Evolutionary conservation across 176 grass and related monocot genomes (phyloP).

Genomic region (Dactylis glomerata): DNA sequence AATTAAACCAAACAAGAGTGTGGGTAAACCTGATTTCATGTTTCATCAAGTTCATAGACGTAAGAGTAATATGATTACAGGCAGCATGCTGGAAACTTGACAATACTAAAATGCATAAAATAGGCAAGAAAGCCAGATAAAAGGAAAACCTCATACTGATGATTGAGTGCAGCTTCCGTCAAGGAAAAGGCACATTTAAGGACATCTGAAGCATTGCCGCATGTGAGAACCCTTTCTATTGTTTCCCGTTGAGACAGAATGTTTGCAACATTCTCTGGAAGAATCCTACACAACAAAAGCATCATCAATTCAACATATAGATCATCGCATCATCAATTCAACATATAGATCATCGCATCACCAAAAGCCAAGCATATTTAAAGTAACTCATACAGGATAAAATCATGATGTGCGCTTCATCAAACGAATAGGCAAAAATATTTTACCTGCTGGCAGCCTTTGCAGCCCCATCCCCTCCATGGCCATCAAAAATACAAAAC

Average conservation of each 20-base stretch:
- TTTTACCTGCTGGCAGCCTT: constrained; percentile 57
- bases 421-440: constrained; percentile 21
- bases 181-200: constrained; percentile 61
- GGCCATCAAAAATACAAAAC: constrained; percentile 66
- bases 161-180: constrained; percentile 65
- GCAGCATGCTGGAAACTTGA: not conserved
- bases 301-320: constrained; percentile 13
- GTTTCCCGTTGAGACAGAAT: constrained; percentile 52
- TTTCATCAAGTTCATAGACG: constrained; percentile 2
- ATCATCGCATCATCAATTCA: constrained; percentile 13
- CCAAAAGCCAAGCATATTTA: not conserved
- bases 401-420: not conserved
- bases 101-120: not conserved
- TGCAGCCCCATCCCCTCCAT: constrained; percentile 69
- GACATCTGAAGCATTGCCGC: constrained; percentile 61
- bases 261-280: constrained; percentile 56
- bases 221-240: constrained; percentile 45
- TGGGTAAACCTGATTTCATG: not conserved
- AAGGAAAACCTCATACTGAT: constrained; percentile 75
- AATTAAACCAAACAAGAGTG: constrained; percentile 19
- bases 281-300: constrained; percentile 43
- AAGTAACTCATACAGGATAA: constrained; percentile 20
- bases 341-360: not conserved
- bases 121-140: constrained; percentile 33
- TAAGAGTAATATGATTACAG: not conserved